Evolutionary conservation across 441 rosid species (phyloP).

Genomic region (Macaranga tanarius): DNA sequence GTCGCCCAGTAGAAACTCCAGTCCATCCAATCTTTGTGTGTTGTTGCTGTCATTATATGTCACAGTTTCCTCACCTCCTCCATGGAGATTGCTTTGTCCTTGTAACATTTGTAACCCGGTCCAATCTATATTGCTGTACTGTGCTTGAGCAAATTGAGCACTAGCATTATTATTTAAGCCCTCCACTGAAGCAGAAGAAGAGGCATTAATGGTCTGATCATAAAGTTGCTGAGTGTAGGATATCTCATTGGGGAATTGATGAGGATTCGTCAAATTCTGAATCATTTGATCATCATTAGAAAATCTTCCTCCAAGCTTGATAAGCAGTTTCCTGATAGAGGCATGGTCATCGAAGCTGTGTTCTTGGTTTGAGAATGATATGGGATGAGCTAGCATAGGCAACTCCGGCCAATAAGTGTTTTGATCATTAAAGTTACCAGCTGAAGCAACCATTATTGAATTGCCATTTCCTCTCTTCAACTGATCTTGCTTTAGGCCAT

Average conservation of each 20-base stretch:
- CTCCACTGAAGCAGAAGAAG: slow-evolving; percentile 35
- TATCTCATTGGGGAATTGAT: slow-evolving; percentile 25
- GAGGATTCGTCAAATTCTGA: slow-evolving; percentile 23
- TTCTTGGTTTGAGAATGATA: slow-evolving; percentile 32
- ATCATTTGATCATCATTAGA: slow-evolving; percentile 26
- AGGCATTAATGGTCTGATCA: slow-evolving; percentile 22
- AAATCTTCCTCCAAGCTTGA: slow-evolving; percentile 62
- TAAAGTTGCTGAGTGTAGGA: slow-evolving; percentile 27
- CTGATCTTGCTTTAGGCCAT: slow-evolving; percentile 26
- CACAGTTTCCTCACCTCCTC: slow-evolving; percentile 33
- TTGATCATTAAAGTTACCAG: slow-evolving; percentile 21
- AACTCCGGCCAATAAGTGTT: slow-evolving; percentile 49
- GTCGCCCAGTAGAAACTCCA: slow-evolving; percentile 45
- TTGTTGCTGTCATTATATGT: slow-evolving; percentile 13
- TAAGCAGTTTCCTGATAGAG: slow-evolving; percentile 50
- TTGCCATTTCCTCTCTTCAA: slow-evolving; percentile 28
- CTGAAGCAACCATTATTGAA: slow-evolving; percentile 22
- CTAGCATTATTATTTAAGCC: slow-evolving; percentile 14
- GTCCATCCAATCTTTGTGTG: slow-evolving; percentile 39
- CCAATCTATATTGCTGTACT: slow-evolving; percentile 23
- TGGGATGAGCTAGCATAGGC: slow-evolving; percentile 33
- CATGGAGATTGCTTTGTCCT: slow-evolving; percentile 32
- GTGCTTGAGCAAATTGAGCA: slow-evolving; percentile 28
- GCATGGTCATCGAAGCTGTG: slow-evolving; percentile 41
- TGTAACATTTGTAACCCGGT: slow-evolving; percentile 26